Evolutionary conservation across 2,329 filamentous ascomycete genomes (phyloP).

Genomic region (Hypoxylon sp.): DNA sequence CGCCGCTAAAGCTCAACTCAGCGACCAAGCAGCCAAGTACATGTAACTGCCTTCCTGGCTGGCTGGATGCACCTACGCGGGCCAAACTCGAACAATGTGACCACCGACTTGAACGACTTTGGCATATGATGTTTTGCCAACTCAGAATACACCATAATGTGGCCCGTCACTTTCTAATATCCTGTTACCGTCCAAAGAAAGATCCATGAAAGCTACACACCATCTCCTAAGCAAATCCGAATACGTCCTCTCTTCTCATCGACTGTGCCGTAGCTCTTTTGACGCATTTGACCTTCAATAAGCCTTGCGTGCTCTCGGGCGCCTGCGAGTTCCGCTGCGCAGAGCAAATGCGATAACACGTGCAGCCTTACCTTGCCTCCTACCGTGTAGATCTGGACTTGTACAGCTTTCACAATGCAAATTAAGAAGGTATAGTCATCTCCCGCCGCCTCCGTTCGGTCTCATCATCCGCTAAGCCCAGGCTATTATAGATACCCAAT

Average conservation of each 20-base stretch:
- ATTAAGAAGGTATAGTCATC: conserved; percentile 47
- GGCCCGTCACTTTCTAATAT: conserved; percentile 11
- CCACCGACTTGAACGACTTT: conserved; percentile 13
- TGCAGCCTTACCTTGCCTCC: conserved; percentile 19
- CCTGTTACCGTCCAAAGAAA: conserved; percentile 20
- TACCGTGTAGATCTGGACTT: conserved; percentile 15
- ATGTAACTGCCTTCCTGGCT: conserved; percentile 1
- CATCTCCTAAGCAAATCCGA: conserved; percentile 3
- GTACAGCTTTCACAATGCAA: conserved; percentile 45
- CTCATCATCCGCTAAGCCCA: conserved; percentile 36
- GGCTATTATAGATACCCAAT: conserved; percentile 65
- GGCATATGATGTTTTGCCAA: conserved; percentile 40
- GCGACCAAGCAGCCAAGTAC: conserved; percentile 7
- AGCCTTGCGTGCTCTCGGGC: conserved; percentile 27
- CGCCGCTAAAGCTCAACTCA: conserved; percentile 24
- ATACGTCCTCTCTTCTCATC: conserved; percentile 9
- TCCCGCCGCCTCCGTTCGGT: conserved; percentile 13
- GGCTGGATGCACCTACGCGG: conserved; percentile 21
- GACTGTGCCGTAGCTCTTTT: conserved; percentile 2
- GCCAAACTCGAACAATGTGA: conserved; percentile 35
- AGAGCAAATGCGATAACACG: conserved; percentile 43
- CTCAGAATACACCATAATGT: conserved; percentile 30
- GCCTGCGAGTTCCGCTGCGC: conserved; percentile 24
- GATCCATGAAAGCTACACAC: conserved; percentile 6
- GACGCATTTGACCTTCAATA: conserved; percentile 1